phyloP scores from a whole-genome alignment of 257 asterid species.

The Solanum phureja region DNA sequence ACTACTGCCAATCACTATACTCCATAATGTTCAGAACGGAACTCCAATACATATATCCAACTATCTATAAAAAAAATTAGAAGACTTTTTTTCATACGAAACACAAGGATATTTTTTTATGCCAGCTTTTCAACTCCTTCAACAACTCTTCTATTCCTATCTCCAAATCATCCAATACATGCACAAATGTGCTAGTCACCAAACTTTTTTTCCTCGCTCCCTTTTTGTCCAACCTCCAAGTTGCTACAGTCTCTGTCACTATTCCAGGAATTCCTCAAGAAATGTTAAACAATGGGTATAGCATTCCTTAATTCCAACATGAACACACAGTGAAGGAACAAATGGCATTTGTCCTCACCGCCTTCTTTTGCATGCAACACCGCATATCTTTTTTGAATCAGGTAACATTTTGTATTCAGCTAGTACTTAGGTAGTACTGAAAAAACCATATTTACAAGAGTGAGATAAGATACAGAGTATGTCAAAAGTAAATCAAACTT shows the following conservation, averaged over 20 bases:
- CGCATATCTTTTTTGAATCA: background rate
- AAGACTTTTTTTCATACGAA: background rate
- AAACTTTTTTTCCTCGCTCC: background rate
- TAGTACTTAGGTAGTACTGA: background rate
- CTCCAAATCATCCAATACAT: background rate
- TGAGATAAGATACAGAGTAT: background rate
- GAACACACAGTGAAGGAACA: background rate
- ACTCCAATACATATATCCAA: background rate
- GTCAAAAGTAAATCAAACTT: background rate
- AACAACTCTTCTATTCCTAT: background rate
- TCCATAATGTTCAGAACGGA: background rate
- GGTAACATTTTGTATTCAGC: background rate
- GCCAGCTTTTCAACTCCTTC: background rate
- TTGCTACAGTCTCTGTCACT: background rate
- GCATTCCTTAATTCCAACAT: background rate
- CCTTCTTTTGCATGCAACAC: background rate
- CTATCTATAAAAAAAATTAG: background rate
- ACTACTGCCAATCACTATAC: background rate
- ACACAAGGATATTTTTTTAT: background rate
- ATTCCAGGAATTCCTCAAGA: background rate
- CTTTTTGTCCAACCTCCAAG: background rate
- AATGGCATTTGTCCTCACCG: background rate
- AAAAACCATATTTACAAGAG: background rate
- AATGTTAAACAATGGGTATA: background rate
- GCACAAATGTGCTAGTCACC: background rate